Evolutionary conservation across 768 basidiomycete species (phyloP), one percentile per base, ranked within the genome.

Genomic region (Pleurotus tuber-regium): DNA sequence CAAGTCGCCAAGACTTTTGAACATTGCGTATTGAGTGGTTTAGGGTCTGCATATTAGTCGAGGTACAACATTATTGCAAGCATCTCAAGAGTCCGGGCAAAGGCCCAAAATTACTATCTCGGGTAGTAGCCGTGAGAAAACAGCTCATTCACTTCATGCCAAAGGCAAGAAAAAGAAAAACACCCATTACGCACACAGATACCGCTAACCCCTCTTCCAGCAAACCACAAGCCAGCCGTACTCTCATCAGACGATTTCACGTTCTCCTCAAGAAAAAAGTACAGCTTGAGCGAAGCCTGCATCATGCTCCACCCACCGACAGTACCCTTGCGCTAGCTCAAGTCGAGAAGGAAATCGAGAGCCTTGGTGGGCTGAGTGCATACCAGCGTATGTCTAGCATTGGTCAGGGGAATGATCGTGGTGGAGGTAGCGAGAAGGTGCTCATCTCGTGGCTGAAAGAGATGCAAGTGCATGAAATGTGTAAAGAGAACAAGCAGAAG

Each of bases 401-500:
- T 12, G 94, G 94, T 1, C 94, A 97, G 62, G 79, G 82, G 2
- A 74, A 69, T 6, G 88, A 92, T 53, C 73, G 94, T 47, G 94
- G 94, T 7, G 94, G 94, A 3, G 94, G 93, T 4, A 92, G 87
- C 60, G 89, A 95, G 61, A 89, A 82, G 61, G 71, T 93, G 2
- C 68, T 94, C 19, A 77, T 96, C 36, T 61, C 59, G 31, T 97
- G 92, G 91, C 66, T 97, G 55, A 78, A 79, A 54, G 82, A 82
- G 26, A 61, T 82, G 53, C 68, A 70, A 16, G 33, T 74, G 57
- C 64, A 63, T 33, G 51, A 69, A 51, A 46, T 60, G 54, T 30
- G 50, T 35, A 18, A 60, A 60, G 47, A 59, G 62, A 43, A 44
- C 25, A 57, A 59, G 40, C 56, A 59, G 16, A 63, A 71, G 64